Evolutionary conservation across 2,329 filamentous ascomycete species (phyloP), one percentile per base, ranked within the genome.

Genomic region (Calonectria pseudoreteaudii): DNA sequence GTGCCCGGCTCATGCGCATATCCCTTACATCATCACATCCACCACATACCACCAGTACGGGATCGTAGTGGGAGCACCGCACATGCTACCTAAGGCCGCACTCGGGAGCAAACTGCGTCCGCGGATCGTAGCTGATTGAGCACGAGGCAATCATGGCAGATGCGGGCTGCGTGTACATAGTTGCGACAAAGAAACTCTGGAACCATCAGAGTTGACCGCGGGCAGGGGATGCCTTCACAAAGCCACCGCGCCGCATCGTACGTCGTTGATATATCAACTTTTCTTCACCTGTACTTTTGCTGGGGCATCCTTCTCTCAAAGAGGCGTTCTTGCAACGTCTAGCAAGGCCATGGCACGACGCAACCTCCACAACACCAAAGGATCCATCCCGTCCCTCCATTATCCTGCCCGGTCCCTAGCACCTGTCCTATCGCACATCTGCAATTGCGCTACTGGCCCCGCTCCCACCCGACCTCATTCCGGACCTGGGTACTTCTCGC

Each of bases 31-130:
- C 62, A 50, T 60, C 23, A 30, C 77, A 76, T 66, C 69, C 66
- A 70, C 70, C 64, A 67, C 53, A 70, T 52, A 26, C 52, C 11
- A 50, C 52, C 50, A 18, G 56, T 20, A 60, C 50, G 66, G 58
- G 49, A 66, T 50, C 44, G 73, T 66, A 66, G 66, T 38, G 70
- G 67, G 66, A 71, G 74, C 73, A 78, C 72, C 66, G 68, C 78
- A 67, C 69, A 78, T 74, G 74, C 75, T 77, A 62, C 71, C 75
- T 66, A 80, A 73, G 76, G 77, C 72, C 77, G 73, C 41, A 56
- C 36, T 65, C 62, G 73, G 69, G 70, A 72, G 76, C 58, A 66
- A 76, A 68, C 72, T 69, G 73, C 67, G 73, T 72, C 53, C 49
- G 28, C 34, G 36, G 50, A 36, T 26, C n/a, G n/a, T 26, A 38